Base-by-base conservation (phyloP, 768 basidiomycete species). In the Clathrus columnatus region DNA sequence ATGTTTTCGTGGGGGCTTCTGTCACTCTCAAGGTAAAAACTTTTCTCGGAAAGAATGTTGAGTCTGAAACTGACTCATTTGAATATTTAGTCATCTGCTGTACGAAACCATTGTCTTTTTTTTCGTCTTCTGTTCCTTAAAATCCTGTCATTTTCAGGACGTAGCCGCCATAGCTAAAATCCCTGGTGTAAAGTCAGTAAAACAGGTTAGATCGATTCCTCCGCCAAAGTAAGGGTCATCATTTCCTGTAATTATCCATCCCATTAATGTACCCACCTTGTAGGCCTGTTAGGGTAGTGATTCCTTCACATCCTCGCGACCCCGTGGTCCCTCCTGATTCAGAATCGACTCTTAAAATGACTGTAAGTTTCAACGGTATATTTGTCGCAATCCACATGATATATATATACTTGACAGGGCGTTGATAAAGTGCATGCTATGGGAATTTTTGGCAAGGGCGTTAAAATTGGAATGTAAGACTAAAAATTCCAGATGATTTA, bases 401-500 rank as follows among this genome's bases (percentile, higher is more conserved):
- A n/a, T 16, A 20, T n/a, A n/a, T n/a, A 48, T 11, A 48, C 26
- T 30, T 45, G 32, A 20, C 36, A 81, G 79, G 79, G 82, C 18
- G 84, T 85, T 1, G 79, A 85, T 61, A 78, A 76, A 57, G 72
- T 84, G 18, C 84, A 87, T 62, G 80, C 81, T 5, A 62, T 75
- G 58, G 84, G 83, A 0, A 74, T 81, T 61, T 72, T 73, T 24
- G 85, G 87, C 11, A 74, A 74, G 36, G 84, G 84, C 2, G 71
- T 85, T 65, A 84, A 83, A 61, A 75, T 89, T 53, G 85, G 76
- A 58, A 79, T 86, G 79, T 80, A 55, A 65, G 78, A 60, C n/a
- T n/a, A n/a, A n/a, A n/a, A n/a, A n/a, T n/a, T n/a, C n/a, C n/a
- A n/a, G n/a, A n/a, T n/a, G n/a, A n/a, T n/a, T n/a, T n/a, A n/a